phyloP scores from a whole-genome alignment of 306 rosid genomes.

The Cicer judaicum region DNA sequence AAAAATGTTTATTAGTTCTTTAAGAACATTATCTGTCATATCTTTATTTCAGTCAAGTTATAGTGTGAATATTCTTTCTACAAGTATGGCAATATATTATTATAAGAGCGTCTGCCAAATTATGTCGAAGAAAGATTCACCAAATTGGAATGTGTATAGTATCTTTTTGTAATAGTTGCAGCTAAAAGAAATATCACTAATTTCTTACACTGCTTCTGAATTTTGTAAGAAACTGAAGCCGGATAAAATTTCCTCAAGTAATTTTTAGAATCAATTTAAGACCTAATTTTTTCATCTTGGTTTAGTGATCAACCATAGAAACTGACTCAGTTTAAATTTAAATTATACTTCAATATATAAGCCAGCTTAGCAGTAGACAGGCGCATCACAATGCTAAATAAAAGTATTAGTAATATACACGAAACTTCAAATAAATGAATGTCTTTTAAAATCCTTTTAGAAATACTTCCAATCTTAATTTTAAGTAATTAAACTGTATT shows the following conservation, averaged over 20 bases:
- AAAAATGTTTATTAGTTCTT: background rate
- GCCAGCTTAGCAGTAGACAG: background rate
- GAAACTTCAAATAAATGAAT: too few relatives aligned
- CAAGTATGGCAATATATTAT: background rate
- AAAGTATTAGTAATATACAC: background rate
- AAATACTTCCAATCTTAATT: too few relatives aligned
- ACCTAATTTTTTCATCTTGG: too few relatives aligned
- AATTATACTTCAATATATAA: constrained; percentile 10
- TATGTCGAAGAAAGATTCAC: background rate
- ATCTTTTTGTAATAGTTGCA: background rate
- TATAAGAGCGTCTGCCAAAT: too few relatives aligned
- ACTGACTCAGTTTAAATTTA: background rate
- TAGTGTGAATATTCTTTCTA: constrained; percentile 19
- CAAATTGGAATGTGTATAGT: background rate
- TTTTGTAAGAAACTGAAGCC: background rate
- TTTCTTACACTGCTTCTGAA: background rate
- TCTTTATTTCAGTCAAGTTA: background rate
- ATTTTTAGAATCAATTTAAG: background rate
- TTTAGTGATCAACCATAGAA: too few relatives aligned
- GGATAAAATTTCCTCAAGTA: background rate
- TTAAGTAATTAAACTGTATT: too few relatives aligned
- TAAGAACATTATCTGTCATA: constrained; percentile 23
- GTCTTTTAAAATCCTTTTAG: too few relatives aligned
- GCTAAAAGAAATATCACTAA: background rate
- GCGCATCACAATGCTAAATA: constrained; percentile 10